Conservation (phyloP, 139 green algal species). For the Tetraselmis striata region DNA sequence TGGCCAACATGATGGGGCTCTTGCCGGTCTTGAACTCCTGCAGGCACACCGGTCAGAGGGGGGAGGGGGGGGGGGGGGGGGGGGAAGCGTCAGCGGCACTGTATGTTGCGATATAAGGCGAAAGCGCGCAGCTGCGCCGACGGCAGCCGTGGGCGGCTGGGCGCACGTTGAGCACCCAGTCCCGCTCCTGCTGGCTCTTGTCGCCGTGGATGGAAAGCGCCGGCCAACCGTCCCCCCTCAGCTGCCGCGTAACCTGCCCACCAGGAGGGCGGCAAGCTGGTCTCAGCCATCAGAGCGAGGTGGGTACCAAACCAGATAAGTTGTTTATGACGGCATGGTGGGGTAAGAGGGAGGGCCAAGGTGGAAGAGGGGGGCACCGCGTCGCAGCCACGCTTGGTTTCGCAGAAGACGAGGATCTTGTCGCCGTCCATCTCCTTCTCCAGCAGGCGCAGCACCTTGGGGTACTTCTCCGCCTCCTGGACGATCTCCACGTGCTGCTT, state of each 20-base stretch:
- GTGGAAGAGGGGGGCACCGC: constrained; percentile 22
- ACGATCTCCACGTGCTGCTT: constrained; percentile 72
- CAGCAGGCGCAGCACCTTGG: constrained; percentile 47
- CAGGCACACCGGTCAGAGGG: constrained; percentile 30
- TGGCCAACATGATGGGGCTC: constrained; percentile 90
- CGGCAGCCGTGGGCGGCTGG: too few relatives aligned
- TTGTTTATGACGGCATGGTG: too few relatives aligned
- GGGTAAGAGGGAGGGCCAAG: neutral
- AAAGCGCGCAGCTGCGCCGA: too few relatives aligned
- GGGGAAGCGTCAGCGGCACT: too few relatives aligned
- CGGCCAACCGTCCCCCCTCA: constrained; percentile 80
- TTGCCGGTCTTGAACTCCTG: constrained; percentile 80
- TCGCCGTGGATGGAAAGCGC: constrained; percentile 87
- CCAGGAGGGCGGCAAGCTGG: constrained; percentile 1
- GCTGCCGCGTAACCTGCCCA: constrained; percentile 61
- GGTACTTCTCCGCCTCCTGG: constrained; percentile 60
- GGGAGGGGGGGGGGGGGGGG: neutral
- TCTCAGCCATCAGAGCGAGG: neutral
- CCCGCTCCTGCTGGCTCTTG: constrained; percentile 90
- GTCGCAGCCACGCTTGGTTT: constrained; percentile 91
- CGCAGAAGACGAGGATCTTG: constrained; percentile 78
- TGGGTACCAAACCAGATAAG: neutral
- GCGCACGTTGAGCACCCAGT: constrained; percentile 59
- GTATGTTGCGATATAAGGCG: too few relatives aligned
- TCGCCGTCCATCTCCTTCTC: constrained; percentile 74